A percentile compares a stretch with the other conserved stretches of the same genome.
Evolutionary conservation across 2,329 filamentous ascomycete genomes (phyloP).

Genomic region (Ceratocystis destructans): DNA sequence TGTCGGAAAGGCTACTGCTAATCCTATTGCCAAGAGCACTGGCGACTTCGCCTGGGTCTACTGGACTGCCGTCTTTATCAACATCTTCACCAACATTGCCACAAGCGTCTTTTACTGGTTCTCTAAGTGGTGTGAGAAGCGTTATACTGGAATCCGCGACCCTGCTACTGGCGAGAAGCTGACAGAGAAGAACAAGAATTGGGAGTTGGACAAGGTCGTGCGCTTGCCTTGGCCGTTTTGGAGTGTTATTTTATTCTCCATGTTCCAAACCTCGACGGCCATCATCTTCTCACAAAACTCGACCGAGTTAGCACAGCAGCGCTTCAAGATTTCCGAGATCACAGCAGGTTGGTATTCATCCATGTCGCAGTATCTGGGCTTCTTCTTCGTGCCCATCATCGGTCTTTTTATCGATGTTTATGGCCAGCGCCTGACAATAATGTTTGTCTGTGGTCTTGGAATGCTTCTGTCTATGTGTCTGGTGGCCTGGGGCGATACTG

Average conservation of each 20-base stretch:
- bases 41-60: constrained; percentile 50
- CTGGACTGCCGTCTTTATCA: constrained; percentile 50
- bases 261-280: constrained; percentile 45
- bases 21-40: constrained; percentile 42
- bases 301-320: constrained; percentile 46
- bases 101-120: constrained; percentile 43
- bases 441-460: constrained; percentile 36
- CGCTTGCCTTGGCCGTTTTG: constrained; percentile 48
- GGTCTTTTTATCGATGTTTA: constrained; percentile 43
- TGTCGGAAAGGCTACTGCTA: constrained; percentile 46
- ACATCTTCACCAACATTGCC: constrained; percentile 45
- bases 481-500: constrained; percentile 36
- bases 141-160: constrained; percentile 36
- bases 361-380: constrained; percentile 40
- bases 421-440: constrained; percentile 42
- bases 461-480: constrained; percentile 41
- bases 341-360: constrained; percentile 48
- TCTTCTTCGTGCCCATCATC: constrained; percentile 44
- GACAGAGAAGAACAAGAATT: constrained; percentile 45
- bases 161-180: constrained; percentile 44
- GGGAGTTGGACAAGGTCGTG: constrained; percentile 42
- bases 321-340: constrained; percentile 41
- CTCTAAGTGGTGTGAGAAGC: constrained; percentile 35
- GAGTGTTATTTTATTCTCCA: constrained; percentile 39
- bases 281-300: constrained; percentile 42